These are phyloP conservation scores for Grigorovia yakushimaensis DNA, from an alignment of 805 yeast species.

Conservation along the genomic window DNA sequence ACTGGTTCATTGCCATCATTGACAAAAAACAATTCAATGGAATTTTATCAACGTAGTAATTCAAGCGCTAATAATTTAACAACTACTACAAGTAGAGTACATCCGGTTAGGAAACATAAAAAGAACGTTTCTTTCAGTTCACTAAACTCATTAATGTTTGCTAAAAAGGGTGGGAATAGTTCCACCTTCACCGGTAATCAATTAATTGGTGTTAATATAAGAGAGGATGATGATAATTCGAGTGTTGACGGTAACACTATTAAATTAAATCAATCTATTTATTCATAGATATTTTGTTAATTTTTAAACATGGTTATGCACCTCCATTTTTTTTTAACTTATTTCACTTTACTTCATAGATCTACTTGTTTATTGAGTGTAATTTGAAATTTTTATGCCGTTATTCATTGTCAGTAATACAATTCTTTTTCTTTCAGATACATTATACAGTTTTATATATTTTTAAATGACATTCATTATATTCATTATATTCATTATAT, in stretches of 20 bases:
- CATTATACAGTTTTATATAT: too few species aligned
- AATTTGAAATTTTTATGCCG: too few species aligned
- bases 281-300: conserved; percentile 10
- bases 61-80: conserved; percentile 18
- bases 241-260: conserved; percentile 12
- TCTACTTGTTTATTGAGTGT: too few species aligned
- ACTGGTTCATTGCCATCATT: conserved; percentile 10
- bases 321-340: too few species aligned
- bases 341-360: too few species aligned
- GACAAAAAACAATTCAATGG: background rate
- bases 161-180: conserved; percentile 20
- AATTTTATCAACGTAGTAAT: conserved; percentile 17
- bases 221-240: conserved; percentile 22
- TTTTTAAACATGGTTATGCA: background rate
- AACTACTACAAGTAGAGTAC: conserved; percentile 12
- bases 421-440: too few species aligned
- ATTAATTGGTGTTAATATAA: conserved; percentile 24
- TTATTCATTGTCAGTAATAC: too few species aligned
- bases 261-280: conserved; percentile 24
- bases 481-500: too few species aligned
- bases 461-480: too few species aligned
- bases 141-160: conserved; percentile 26
- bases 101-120: conserved; percentile 25
- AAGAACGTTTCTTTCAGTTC: conserved; percentile 29
- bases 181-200: conserved; percentile 18